Base-by-base conservation (phyloP, 2,329 filamentous ascomycete species). In the Alternaria sp. region DNA sequence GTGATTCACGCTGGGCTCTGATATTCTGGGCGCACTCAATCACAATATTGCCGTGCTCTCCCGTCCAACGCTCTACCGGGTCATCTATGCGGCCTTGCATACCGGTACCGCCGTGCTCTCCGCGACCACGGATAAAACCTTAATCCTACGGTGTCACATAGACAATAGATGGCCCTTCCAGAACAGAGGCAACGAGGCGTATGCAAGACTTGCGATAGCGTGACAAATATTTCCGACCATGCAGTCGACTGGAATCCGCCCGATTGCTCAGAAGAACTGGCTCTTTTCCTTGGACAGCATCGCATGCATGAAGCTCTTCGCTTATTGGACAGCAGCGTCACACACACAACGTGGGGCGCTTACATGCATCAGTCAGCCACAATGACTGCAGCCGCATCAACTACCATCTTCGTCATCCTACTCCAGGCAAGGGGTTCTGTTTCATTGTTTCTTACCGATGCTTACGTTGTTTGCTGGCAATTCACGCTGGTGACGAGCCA, bases 401-500 rank as follows among this genome's bases (percentile, higher is more conserved):
- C 51, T 42, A 36, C 26, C 33, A 23, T 14, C 37, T 41, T 45
- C 39, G 14, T 60, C 26, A 31, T 40, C 33, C 29, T 52, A 5
- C 40, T 57, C 28, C 14, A 7, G 26, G 26, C 33, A 33, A 45
- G 29, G 29, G 28, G 13, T 34, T 40, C 42, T 36, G n/a, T 42
- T 57, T 40, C 41, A 45, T 40, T 33, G 28, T 49, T 44, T 17
- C 17, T 21, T 41, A 51, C 50, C 50, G 45, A 45, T 51, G 52
- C 36, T 45, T 17, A 21, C 28, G 31, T 28, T 41, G 40, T 53
- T 56, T 60, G 63, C 57, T 65, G 61, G 63, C 62, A 59, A 26
- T 49, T 34, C 37, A 34, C 37, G 51, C 23, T 37, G 61, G 45
- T 55, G 41, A 34, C 26, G 59, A 59, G 54, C 61, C 59, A 63